Percentiles rank a stretch among this genome's conserved stretches.
Conservation (phyloP, 148 eudicot genomes). For the Camellia japonica region DNA sequence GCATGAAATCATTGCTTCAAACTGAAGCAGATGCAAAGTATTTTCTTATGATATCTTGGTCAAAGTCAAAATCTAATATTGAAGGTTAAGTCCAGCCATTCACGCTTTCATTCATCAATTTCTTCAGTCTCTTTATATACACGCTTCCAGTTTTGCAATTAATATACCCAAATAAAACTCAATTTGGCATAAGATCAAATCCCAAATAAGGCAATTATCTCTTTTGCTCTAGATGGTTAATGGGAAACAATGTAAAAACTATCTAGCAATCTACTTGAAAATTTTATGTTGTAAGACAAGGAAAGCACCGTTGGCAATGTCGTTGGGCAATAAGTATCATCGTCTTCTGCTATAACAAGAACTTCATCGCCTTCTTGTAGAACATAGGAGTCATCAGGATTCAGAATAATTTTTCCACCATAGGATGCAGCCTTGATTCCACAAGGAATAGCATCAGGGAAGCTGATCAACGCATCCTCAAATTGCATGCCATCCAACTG, state of each 20-base stretch:
- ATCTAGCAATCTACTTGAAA: conserved; percentile 6
- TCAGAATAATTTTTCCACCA: conserved; percentile 54
- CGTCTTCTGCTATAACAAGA: conserved; percentile 66
- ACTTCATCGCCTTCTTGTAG: conserved; percentile 60
- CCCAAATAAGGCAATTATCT: neutral
- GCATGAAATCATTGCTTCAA: neutral
- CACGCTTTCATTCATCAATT: neutral
- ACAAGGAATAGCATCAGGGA: conserved; percentile 62
- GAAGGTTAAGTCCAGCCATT: neutral
- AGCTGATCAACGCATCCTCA: conserved; percentile 54
- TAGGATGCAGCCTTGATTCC: conserved; percentile 49
- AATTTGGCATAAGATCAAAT: neutral
- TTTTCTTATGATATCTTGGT: neutral
- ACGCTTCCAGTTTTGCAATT: neutral
- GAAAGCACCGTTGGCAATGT: conserved; percentile 46
- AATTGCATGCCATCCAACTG: conserved; percentile 62
- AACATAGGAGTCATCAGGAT: conserved; percentile 56
- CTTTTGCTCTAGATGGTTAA: neutral
- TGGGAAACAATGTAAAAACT: neutral
- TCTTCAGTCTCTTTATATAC: neutral
- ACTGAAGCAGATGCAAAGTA: neutral
- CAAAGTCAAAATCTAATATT: neutral
- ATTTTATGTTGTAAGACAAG: conserved; percentile 10
- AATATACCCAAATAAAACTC: neutral
- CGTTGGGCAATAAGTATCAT: conserved; percentile 51